Evolutionary conservation across 2,329 filamentous ascomycete species (phyloP).

Genomic region (Phaeoacremonium minimum): DNA sequence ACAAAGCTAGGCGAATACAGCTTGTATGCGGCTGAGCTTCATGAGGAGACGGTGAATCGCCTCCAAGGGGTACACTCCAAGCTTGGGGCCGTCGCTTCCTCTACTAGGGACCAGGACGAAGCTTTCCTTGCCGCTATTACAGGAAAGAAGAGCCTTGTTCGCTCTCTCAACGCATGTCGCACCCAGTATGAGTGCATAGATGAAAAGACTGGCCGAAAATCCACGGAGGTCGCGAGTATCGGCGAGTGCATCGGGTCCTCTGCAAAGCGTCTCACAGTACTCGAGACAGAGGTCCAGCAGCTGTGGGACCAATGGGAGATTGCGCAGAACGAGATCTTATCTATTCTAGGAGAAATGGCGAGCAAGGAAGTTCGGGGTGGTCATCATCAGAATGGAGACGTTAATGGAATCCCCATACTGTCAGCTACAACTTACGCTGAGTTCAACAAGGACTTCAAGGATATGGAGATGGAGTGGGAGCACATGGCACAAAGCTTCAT

Average conservation of each 20-base stretch:
- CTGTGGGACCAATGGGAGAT: constrained; percentile 24
- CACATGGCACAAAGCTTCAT: constrained; percentile 4
- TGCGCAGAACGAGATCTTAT: constrained; percentile 35
- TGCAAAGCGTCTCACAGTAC: constrained; percentile 1
- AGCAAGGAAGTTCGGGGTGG: neutral
- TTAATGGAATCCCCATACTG: too few species aligned
- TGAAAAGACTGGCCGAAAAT: neutral
- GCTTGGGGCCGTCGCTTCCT: neutral
- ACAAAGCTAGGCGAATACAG: too few species aligned
- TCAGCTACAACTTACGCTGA: too few species aligned
- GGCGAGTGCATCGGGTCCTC: constrained; percentile 8
- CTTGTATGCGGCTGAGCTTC: too few species aligned
- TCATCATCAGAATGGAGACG: neutral
- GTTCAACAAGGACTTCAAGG: constrained; percentile 4
- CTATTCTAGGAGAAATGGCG: constrained; percentile 13
- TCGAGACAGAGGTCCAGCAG: constrained; percentile 10
- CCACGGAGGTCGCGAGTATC: constrained; percentile 7
- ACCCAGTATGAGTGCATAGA: neutral
- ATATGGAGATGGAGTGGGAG: constrained; percentile 3
- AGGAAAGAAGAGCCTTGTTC: neutral
- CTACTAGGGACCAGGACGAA: neutral
- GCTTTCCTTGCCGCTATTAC: neutral
- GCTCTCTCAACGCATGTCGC: neutral
- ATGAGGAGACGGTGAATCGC: neutral
- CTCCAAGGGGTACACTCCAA: neutral